Percentiles rank a stretch among this genome's conserved stretches.
Evolutionary conservation across 2,329 filamentous ascomycete species (phyloP).

Genomic region (Fusarium illudens): DNA sequence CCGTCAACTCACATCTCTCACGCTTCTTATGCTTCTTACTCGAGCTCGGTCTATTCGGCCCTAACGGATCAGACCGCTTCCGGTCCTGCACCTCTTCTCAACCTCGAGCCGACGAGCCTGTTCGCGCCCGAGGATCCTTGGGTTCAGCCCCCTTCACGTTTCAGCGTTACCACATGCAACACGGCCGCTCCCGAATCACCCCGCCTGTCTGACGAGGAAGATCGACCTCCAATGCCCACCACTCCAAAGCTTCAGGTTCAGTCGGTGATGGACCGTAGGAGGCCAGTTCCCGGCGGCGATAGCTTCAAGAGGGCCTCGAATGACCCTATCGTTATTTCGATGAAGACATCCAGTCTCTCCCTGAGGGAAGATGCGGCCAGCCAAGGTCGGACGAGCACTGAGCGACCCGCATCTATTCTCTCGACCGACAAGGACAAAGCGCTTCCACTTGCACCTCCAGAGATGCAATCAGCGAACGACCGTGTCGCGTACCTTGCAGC

Average conservation of each 20-base stretch:
- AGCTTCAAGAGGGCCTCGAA: conserved; percentile 27
- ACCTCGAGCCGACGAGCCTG: conserved; percentile 23
- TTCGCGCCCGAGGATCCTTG: conserved; percentile 49
- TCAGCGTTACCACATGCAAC: conserved; percentile 70
- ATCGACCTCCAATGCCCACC: conserved; percentile 38
- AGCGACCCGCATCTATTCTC: conserved; percentile 45
- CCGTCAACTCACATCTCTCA: conserved; percentile 44
- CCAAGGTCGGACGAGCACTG: neutral
- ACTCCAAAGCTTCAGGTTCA: conserved; percentile 30
- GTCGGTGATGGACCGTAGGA: neutral
- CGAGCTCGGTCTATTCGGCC: conserved; percentile 50
- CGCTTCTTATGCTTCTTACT: conserved; percentile 44
- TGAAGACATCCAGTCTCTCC: conserved; percentile 35
- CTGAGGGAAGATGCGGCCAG: neutral
- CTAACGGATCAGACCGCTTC: conserved; percentile 38
- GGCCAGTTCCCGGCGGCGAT: conserved; percentile 31
- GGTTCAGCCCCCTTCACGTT: conserved; percentile 66
- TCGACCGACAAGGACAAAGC: conserved; percentile 68
- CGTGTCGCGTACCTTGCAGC: conserved; percentile 74
- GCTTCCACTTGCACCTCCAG: conserved; percentile 68
- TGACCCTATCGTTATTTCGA: conserved; percentile 44
- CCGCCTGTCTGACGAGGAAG: conserved; percentile 36
- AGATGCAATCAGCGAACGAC: conserved; percentile 64
- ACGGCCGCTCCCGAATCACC: conserved; percentile 53
- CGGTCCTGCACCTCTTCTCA: conserved; percentile 19